A percentile compares a stretch with the other conserved stretches of the same genome.
Conservation (phyloP, 495 filamentous ascomycete species). For the Chaetomidium leptoderma region DNA sequence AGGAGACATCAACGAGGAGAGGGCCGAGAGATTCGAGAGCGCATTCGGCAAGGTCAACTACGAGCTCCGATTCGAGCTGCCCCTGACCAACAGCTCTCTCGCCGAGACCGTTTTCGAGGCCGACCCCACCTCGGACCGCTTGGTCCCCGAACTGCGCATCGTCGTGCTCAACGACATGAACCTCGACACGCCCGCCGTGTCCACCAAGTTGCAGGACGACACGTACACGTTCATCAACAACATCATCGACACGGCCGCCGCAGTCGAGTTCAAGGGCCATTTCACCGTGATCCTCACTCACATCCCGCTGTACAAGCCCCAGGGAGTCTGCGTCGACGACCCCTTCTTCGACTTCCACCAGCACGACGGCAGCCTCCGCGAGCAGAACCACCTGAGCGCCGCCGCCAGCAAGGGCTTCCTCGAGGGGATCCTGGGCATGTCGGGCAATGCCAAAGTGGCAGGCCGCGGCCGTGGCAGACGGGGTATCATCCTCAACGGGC, state of each 20-base stretch:
- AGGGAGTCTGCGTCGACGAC: constrained; percentile 76
- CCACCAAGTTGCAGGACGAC: constrained; percentile 58
- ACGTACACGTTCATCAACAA: constrained; percentile 76
- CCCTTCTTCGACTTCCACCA: constrained; percentile 75
- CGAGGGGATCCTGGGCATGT: constrained; percentile 75
- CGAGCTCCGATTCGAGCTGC: constrained; percentile 69
- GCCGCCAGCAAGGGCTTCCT: constrained; percentile 64
- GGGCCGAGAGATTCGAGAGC: constrained; percentile 72
- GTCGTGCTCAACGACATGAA: constrained; percentile 88
- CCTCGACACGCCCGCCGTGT: constrained; percentile 74
- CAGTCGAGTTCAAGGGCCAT: constrained; percentile 61
- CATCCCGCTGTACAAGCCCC: constrained; percentile 79
- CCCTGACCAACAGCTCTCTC: constrained; percentile 31
- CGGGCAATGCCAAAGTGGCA: constrained; percentile 50
- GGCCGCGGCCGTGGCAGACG: constrained; percentile 55
- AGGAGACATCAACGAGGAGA: constrained; percentile 70
- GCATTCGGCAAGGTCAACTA: constrained; percentile 85
- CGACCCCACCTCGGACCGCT: constrained; percentile 36
- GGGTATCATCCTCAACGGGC: constrained; percentile 78
- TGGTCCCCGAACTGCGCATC: constrained; percentile 64
- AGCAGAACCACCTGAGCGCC: constrained; percentile 85
- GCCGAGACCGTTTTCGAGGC: constrained; percentile 32
- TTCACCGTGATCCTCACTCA: constrained; percentile 87
- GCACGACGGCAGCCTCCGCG: constrained; percentile 65
- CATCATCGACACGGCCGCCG: constrained; percentile 59